Base-by-base conservation (phyloP, 169 alveolate genomes). In the Plasmodium vivax region DNA sequence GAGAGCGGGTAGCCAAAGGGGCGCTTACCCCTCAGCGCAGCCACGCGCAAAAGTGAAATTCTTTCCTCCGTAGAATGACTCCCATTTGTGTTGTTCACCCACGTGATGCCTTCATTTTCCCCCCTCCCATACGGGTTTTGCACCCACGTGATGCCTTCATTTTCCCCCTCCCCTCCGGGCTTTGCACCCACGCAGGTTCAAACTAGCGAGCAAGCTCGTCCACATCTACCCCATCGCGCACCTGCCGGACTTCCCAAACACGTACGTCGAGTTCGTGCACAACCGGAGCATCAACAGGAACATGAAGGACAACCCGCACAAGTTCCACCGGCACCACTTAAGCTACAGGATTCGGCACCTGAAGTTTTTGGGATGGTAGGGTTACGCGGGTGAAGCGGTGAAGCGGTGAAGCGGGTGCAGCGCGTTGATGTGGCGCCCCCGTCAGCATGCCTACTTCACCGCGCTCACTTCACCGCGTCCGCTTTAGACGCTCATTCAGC, bases 341-440 rank as follows among this genome's bases (percentile, higher is more conserved):
- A 88, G 34, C 34, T 34, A 88, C 56, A 88, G 82, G 82, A 41
- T 88, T 41, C 82, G 74, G 32, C 41, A 88, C 47, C n/a, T 88
- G 75, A 79, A 88, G 51, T 88, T 88, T 43, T 68, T 88, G 38
- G 94, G 94, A 88, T 88, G 94, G 94, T 85, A 23, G 9, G 68
- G 6, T 54, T 27, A n/a, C 10, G 54, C 16, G 62, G 1, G 8
- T 34, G 45, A 12, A 45, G 38, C 30, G 51, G 8, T 34, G 45
- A 12, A 45, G 38, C 30, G 51, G 6, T 54, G 14, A n/a, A 3
- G 54, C 16, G 62, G 1, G 8, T 34, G 45, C 12, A 45, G 38
- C 30, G 51, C 34, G 47, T 62, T 41, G 1, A 77, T 34, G 30
- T 56, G 80, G 32, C 4, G 2, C 41, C 41, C 41, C 6, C 41